phyloP scores from a whole-genome alignment of 2,329 filamentous ascomycete genomes.

The Ophiostoma australiae region DNA sequence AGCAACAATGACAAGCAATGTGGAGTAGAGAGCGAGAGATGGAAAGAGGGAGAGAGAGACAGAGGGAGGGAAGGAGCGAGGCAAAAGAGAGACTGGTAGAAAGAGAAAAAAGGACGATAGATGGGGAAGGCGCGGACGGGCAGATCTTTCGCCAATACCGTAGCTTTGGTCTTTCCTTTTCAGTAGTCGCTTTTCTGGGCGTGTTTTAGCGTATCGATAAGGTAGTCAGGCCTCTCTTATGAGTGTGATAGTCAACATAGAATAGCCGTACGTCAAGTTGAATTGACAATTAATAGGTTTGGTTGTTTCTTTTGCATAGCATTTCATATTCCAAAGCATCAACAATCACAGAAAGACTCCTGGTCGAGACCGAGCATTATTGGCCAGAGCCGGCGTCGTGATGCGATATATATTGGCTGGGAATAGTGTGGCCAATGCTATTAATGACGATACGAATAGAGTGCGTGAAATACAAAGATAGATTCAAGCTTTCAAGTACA shows the following conservation, averaged over 20 bases:
- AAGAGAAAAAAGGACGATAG: conserved; percentile 9
- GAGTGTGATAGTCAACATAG: too few relatives aligned
- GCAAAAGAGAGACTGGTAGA: background rate
- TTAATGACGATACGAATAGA: background rate
- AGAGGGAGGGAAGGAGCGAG: background rate
- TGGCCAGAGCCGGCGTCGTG: background rate
- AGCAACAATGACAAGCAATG: background rate
- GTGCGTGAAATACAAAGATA: background rate
- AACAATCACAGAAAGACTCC: too few relatives aligned
- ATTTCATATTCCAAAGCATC: background rate
- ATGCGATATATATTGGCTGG: background rate
- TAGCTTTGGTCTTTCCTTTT: background rate
- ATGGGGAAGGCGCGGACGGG: conserved; percentile 14
- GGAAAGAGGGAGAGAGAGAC: background rate
- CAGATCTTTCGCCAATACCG: conserved; percentile 6
- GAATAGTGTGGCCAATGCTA: background rate
- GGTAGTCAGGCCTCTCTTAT: background rate
- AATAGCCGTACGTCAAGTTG: background rate
- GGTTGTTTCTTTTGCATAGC: background rate
- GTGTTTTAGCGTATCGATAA: conserved; percentile 12
- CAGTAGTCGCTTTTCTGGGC: background rate
- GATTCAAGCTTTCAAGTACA: background rate
- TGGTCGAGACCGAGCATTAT: background rate
- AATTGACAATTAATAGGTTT: background rate
- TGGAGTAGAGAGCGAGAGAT: background rate